phyloP scores from a whole-genome alignment of 176 grass and related monocot genomes.

The Dactylis glomerata region DNA sequence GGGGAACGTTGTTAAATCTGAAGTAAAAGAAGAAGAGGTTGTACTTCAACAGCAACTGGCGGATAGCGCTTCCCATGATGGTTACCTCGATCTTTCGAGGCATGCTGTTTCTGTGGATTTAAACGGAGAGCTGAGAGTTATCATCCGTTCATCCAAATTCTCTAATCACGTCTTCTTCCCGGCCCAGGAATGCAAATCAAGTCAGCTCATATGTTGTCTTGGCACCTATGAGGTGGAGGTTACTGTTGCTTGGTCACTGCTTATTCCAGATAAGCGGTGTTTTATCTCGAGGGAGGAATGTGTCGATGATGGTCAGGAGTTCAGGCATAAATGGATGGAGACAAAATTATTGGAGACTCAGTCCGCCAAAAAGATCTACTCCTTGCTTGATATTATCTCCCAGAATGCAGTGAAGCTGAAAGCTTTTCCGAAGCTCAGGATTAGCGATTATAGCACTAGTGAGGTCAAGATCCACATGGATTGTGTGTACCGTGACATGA shows the following conservation, averaged over 20 bases:
- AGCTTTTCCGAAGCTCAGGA: background rate
- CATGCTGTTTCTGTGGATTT: background rate
- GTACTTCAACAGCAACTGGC: background rate
- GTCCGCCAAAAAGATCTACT: background rate
- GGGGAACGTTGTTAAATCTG: background rate
- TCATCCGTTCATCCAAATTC: background rate
- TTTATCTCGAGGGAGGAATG: background rate
- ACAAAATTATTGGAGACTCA: background rate
- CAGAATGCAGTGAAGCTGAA: background rate
- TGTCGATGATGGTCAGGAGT: background rate
- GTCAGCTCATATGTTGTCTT: no score
- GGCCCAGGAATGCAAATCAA: no score
- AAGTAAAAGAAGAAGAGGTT: background rate
- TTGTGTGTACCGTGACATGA: background rate
- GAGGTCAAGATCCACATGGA: slow-evolving; percentile 2
- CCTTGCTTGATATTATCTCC: background rate
- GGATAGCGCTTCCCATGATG: background rate
- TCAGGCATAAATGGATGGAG: background rate
- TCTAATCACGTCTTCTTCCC: no score
- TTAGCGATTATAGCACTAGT: background rate
- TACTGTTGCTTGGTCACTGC: background rate
- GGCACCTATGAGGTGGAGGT: background rate
- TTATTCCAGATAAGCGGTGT: background rate
- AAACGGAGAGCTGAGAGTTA: background rate
- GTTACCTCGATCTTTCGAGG: background rate